phyloP scores from a whole-genome alignment of 257 asterid genomes.

The Solanum pimpinellifolium region DNA sequence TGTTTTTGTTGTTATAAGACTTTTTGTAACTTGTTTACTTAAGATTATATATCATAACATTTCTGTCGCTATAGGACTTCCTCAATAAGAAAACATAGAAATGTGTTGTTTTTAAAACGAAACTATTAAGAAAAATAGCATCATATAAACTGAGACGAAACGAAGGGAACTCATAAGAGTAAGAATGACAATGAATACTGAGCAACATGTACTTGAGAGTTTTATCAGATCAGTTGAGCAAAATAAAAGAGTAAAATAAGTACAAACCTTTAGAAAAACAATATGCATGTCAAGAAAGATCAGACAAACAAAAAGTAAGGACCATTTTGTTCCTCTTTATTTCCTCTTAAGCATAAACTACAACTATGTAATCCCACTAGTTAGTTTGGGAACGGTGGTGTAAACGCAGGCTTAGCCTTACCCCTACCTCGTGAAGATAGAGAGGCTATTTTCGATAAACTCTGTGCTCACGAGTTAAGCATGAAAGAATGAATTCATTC shows the following conservation, averaged over 20 bases:
- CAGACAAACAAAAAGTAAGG: neutral
- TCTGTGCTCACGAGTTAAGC: neutral
- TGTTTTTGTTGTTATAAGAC: neutral
- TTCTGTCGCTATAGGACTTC: neutral
- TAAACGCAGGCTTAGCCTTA: neutral
- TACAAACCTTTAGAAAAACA: neutral
- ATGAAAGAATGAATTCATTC: neutral
- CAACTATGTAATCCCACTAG: neutral
- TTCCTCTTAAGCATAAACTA: neutral
- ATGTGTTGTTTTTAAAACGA: neutral
- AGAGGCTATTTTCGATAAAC: neutral
- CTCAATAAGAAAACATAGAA: neutral
- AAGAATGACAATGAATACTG: neutral
- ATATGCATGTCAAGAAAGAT: neutral
- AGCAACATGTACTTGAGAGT: neutral
- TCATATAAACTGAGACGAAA: neutral
- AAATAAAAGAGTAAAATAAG: neutral
- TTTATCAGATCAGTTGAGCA: neutral
- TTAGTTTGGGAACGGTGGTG: neutral
- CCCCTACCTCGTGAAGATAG: neutral
- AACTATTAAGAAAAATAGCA: neutral
- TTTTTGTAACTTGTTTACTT: neutral
- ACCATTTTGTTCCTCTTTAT: neutral
- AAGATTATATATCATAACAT: neutral
- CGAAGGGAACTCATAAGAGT: no score